phyloP scores from a whole-genome alignment of 306 rosid genomes.

The Quercus gilva region DNA sequence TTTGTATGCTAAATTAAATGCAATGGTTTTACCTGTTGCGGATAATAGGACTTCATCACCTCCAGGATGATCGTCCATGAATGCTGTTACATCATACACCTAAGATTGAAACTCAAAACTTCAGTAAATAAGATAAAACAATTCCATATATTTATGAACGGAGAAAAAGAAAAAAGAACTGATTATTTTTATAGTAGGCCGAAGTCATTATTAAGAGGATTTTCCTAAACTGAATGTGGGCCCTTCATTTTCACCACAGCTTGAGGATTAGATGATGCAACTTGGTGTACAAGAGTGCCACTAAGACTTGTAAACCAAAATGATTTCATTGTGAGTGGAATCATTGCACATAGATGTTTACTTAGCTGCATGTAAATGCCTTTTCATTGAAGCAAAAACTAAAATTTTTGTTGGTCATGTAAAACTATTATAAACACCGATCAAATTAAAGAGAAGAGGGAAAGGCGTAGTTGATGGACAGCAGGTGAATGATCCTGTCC shows the following conservation, averaged over 20 bases:
- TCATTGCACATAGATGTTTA: not conserved
- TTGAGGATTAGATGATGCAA: no score
- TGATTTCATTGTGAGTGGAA: not conserved
- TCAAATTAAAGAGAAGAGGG: no score
- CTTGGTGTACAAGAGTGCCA: no score
- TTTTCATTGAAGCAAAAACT: not conserved
- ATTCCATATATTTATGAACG: not conserved
- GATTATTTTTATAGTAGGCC: not conserved
- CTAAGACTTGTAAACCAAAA: not conserved
- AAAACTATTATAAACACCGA: not conserved
- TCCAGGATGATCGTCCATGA: constrained; percentile 99
- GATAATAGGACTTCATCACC: constrained; percentile 89
- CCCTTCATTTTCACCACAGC: no score
- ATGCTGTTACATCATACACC: constrained; percentile 89
- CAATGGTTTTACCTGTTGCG: constrained; percentile 63
- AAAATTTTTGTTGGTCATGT: not conserved
- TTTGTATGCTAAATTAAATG: constrained; percentile 6
- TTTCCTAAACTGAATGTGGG: not conserved
- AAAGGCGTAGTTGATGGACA: no score
- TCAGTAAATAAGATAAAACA: not conserved
- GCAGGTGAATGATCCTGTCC: no score
- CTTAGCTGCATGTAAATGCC: not conserved
- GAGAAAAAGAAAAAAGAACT: not conserved
- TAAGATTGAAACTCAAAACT: constrained; percentile 7
- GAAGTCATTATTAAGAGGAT: not conserved